Evolutionary conservation across 768 basidiomycete species (phyloP).

Genomic region (Hygrocybe coccinea): DNA sequence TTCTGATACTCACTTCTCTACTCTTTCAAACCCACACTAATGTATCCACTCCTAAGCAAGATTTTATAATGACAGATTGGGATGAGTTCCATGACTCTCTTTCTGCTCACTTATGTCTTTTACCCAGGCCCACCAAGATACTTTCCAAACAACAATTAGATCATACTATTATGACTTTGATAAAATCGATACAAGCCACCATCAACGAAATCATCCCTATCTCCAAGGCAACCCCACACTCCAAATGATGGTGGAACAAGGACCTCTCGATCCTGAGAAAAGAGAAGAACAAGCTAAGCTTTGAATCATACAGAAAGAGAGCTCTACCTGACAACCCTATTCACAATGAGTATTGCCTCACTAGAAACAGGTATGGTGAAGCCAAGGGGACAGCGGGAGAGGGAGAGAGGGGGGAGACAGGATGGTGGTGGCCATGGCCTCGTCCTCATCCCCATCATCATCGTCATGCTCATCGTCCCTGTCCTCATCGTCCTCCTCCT

Average conservation of each 20-base stretch:
- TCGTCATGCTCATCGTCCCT: no score
- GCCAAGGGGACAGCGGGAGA: no score
- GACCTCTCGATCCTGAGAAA: not conserved
- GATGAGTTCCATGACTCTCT: slow-evolving; percentile 15
- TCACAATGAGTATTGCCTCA: no score
- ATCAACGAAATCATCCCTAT: not conserved
- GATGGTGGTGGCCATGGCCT: no score
- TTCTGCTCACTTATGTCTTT: not conserved
- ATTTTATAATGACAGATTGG: no score
- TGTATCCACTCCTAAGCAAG: no score
- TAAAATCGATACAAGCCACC: not conserved
- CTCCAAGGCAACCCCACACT: not conserved
- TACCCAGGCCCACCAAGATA: not conserved
- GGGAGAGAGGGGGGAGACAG: no score
- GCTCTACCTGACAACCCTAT: not conserved
- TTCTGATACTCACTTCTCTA: no score
- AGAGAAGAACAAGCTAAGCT: not conserved
- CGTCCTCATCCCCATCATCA: no score
- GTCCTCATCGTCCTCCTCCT: no score
- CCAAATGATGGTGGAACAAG: slow-evolving; percentile 3
- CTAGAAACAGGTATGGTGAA: no score
- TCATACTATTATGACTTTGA: not conserved
- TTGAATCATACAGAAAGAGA: not conserved
- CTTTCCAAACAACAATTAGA: not conserved
- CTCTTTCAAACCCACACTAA: no score